Evolutionary conservation across 2,329 filamentous ascomycete species (phyloP), one percentile per base, ranked within the genome.

Genomic region (Graphiopsis chlorocephala): DNA sequence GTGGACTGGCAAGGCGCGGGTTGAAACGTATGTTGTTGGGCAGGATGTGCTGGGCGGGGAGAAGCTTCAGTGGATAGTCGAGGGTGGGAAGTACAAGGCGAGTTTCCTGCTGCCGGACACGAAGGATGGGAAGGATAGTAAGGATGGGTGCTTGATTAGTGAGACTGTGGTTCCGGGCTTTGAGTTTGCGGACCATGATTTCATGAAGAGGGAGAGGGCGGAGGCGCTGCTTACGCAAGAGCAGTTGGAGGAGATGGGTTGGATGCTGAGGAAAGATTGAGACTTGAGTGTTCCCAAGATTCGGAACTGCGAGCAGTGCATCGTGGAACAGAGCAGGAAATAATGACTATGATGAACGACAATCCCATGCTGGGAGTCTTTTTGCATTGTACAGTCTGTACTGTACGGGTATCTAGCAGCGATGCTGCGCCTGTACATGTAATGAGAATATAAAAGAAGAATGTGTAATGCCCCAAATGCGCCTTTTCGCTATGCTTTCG

Each of bases 101-200:
- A 88, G 82, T 70, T 89, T 83, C 74, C 71, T 90, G 64, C 74
- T 89, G 33, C 79, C 82, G 1, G 81, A 83, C 60, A 74, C 72
- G 11, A 76, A 76, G 50, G 74, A 72, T 25, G 74, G 69, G 2
- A 70, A 72, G 4, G 71, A 69, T 28, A 77, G 75, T 42, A 79
- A 77, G 42, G 80, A 79, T 20, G 85, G 85, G 0, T 74, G 89
- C 69, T 78, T 91, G 76, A 90, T 91, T 65, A 86, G 84, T 56
- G 87, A 91, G 79, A 89, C 86, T 0, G 87, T 89, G 1, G 81
- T 89, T 8, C 88, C 88, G 0, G 88, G 88, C 0, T 90, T 90
- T 70, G 87, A 90, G 71, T 89, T 81, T 69, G 80, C 79, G 64
- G 87, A 90, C 73, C 87, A 90, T 73, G 86, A 90, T 72, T 91